Evolutionary conservation across 306 rosid species (phyloP), one percentile per base, ranked within the genome.

Genomic region (Gillenia trifoliata): DNA sequence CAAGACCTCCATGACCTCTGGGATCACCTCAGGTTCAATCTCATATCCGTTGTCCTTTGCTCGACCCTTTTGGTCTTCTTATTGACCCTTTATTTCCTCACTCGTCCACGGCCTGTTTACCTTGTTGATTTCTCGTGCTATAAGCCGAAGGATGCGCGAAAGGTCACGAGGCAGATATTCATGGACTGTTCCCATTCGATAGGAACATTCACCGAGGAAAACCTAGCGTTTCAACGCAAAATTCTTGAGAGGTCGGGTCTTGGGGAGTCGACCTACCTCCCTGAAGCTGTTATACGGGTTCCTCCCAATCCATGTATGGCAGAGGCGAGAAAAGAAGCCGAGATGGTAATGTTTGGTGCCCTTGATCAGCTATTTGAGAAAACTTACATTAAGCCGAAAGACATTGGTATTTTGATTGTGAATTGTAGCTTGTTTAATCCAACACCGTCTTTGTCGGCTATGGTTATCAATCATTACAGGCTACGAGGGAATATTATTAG

Each of bases 351-450:
- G 93, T 86, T 84, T 72, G 89, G 93, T 66, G 88, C 89, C 41
- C 76, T 89, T 43, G 89, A 89, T 64, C 77, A 82, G 79, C 89
- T 86, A 0, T 83, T 89, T 34, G 83, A 83, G 72, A 86, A 86
- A 72, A 83, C 89, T 0, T 40, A 1, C 49, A 19, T 89, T 78
- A 86, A 81, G 26, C 86, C 90, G 0, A 86, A 89, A 55, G 90
- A 86, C 61, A 79, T 89, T 68, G 90, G 86, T 56, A 79, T 86
- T 76, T 76, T 89, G 79, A 75, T 89, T 79, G 86, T 86, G 59
- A 89, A 86, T 72, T 89, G 90, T 77, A 89, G 89, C 75, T 79
- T 89, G 86, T 89, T 89, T 66, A 86, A 89, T 66, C 90, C 89
- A 20, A 86, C 89, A 33, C 93, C 90, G 20, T 89, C 93, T 4